Conservation (phyloP, 2,329 filamentous ascomycete genomes). For the Endoconidiophora polonica region DNA sequence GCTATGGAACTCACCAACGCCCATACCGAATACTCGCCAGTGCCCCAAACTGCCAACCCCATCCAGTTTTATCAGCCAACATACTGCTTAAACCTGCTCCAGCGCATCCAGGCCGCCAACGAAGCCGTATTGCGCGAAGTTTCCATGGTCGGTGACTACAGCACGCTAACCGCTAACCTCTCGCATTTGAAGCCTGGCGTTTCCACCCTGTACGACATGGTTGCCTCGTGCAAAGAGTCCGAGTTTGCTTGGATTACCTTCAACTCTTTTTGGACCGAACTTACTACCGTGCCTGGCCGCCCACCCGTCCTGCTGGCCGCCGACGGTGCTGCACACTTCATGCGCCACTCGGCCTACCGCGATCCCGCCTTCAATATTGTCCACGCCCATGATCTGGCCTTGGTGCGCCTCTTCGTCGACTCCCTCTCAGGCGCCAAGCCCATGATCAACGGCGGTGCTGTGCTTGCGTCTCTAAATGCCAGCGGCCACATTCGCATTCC, state of each 20-base stretch:
- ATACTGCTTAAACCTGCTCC: conserved; percentile 60
- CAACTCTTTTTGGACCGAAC: conserved; percentile 64
- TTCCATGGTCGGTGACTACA: conserved; percentile 28
- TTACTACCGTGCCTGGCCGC: conserved; percentile 34
- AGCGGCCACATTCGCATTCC: conserved; percentile 51
- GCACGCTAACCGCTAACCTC: conserved; percentile 24
- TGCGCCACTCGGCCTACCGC: conserved; percentile 62
- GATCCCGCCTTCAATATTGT: conserved; percentile 53
- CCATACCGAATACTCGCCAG: conserved; percentile 61
- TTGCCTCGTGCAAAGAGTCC: conserved; percentile 53
- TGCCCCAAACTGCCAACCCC: conserved; percentile 37
- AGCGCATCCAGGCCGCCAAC: conserved; percentile 59
- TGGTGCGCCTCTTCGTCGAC: conserved; percentile 60
- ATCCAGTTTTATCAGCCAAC: conserved; percentile 59
- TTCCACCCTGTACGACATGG: conserved; percentile 51
- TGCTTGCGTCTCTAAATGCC: conserved; percentile 57
- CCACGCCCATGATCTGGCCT: conserved; percentile 69
- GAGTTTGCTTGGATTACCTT: conserved; percentile 71
- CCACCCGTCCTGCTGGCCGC: conserved; percentile 54
- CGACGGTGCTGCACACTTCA: conserved; percentile 68
- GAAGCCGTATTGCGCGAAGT: conserved; percentile 39
- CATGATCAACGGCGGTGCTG: conserved; percentile 57
- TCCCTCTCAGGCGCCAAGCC: conserved; percentile 44
- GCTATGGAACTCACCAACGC: conserved; percentile 69
- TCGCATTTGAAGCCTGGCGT: conserved; percentile 43